phyloP scores from a whole-genome alignment of 495 filamentous ascomycete species.

The Penicillium steckii region DNA sequence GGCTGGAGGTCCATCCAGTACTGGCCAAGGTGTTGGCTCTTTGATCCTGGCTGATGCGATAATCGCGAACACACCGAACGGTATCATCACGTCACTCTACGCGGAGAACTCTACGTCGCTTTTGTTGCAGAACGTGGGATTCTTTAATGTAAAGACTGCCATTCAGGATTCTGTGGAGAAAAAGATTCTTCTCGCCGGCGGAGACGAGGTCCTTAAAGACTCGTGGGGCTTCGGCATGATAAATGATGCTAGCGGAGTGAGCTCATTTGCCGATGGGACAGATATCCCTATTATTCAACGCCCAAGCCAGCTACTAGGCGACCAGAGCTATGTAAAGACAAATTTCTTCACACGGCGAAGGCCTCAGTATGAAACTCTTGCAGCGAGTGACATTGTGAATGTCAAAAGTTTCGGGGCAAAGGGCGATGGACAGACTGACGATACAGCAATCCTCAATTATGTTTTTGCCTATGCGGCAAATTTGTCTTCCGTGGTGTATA shows the following conservation, averaged over 20 bases:
- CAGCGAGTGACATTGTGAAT: too few species aligned
- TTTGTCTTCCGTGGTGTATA: constrained; percentile 59
- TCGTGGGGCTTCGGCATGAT: constrained; percentile 42
- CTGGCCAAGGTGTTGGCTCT: constrained; percentile 57
- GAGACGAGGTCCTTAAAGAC: constrained; percentile 16
- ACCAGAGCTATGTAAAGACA: too few species aligned
- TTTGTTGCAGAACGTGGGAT: constrained; percentile 12
- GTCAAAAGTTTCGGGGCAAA: constrained; percentile 67
- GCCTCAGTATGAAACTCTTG: too few species aligned
- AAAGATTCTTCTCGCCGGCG: not conserved
- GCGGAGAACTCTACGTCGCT: constrained; percentile 23
- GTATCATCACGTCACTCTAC: constrained; percentile 50
- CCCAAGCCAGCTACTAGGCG: too few species aligned
- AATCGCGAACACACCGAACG: constrained; percentile 60
- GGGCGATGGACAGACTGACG: constrained; percentile 60
- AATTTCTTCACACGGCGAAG: too few species aligned
- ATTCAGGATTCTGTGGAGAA: not conserved
- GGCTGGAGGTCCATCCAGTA: constrained; percentile 14
- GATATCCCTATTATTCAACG: too few species aligned
- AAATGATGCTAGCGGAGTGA: constrained; percentile 27
- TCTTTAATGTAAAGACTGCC: not conserved
- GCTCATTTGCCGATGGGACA: too few species aligned
- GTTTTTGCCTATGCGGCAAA: constrained; percentile 57
- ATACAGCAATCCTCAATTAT: constrained; percentile 57
- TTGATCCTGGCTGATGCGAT: constrained; percentile 67